phyloP scores from a whole-genome alignment of 148 eudicot genomes.

The Fallopia convolvulus region DNA sequence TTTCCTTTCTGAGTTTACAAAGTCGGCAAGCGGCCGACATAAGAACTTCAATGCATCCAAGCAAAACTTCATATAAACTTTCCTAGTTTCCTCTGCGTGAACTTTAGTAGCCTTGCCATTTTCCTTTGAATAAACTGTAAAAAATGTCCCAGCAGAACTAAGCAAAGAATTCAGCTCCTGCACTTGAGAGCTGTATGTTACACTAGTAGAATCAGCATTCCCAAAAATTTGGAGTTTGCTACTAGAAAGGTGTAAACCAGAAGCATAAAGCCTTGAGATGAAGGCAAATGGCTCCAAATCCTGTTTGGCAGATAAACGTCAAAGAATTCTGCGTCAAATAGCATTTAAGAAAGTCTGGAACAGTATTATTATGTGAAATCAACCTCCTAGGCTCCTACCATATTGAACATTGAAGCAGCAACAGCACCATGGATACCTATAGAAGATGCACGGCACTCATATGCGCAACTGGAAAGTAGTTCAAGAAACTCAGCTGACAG shows the following conservation, averaged over 20 bases:
- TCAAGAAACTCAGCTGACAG: constrained; percentile 41
- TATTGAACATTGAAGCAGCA: constrained; percentile 32
- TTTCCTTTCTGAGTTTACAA: constrained; percentile 45
- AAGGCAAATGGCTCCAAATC: constrained; percentile 26
- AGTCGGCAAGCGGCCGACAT: constrained; percentile 67
- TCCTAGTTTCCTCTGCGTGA: constrained; percentile 15
- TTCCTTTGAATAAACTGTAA: constrained; percentile 12
- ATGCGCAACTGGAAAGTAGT: constrained; percentile 51
- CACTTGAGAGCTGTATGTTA: constrained; percentile 20
- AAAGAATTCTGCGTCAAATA: neutral
- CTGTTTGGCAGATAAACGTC: constrained; percentile 23
- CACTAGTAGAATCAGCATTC: constrained; percentile 17
- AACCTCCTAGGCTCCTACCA: constrained; percentile 27
- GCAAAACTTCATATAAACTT: constrained; percentile 26
- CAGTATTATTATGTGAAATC: constrained; percentile 35
- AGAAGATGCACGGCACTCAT: constrained; percentile 43
- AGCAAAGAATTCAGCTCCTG: constrained; percentile 31
- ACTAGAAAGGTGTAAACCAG: constrained; percentile 43
- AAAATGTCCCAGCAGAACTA: constrained; percentile 20
- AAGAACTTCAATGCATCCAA: constrained; percentile 65
- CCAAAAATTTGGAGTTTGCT: constrained; percentile 18
- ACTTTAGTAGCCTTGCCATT: constrained; percentile 10
- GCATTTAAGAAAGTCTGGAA: constrained; percentile 6
- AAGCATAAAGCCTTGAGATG: constrained; percentile 50
- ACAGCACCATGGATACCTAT: constrained; percentile 29